Base-by-base conservation (phyloP, 179 eudicot genomes). In the Patellifolia procumbens region DNA sequence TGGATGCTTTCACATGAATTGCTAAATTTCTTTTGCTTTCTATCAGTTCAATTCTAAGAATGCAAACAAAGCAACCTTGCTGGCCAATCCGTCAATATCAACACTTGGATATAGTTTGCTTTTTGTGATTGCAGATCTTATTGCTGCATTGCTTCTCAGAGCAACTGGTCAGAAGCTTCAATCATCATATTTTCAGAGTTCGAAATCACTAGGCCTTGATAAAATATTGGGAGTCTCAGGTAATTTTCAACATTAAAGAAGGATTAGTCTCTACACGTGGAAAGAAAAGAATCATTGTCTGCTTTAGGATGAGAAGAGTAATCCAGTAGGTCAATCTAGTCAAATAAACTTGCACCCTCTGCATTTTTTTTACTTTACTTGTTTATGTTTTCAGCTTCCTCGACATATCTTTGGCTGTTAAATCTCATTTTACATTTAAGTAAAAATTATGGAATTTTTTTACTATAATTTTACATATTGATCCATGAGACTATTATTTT, bases 101-200 rank as follows among this genome's bases (percentile, higher is more conserved):
- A 82, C 88, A 61, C 82, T 85, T 85, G 93, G 91, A 91, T 88
- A 85, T 87, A 95, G 99, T 90, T 86, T 91, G 85, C 91, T 91
- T 74, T 95, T 88, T 89, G 99, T 92, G 82, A 70, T 91, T 78
- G 97, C 99, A 95, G 99, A 95, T 88, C 81, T 93, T 71, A 49
- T 89, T 71, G 73, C 90, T 83, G 97, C 99, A 70, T 74, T 95
- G 79, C 91, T 93, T 79, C 89, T 95, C 78, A 92, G 92, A 83
- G 88, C 91, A 64, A 85, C 83, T 80, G 97, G 99, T 68, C 78
- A 78, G 53, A 82, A 52, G 75, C 93, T 95, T 81, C 90, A 89
- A 69, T 78, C 81, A 74, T 80, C 88, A 49, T 86, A 87, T 77
- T 67, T 72, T 72, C 84, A 72, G 72, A 88, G 78, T 77, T 86